Percentiles rank a stretch among this genome's conserved stretches.
These are phyloP conservation scores for Metschnikowia bowlesiae DNA, from an alignment of 805 yeast genomes.

Conservation along the genomic window DNA sequence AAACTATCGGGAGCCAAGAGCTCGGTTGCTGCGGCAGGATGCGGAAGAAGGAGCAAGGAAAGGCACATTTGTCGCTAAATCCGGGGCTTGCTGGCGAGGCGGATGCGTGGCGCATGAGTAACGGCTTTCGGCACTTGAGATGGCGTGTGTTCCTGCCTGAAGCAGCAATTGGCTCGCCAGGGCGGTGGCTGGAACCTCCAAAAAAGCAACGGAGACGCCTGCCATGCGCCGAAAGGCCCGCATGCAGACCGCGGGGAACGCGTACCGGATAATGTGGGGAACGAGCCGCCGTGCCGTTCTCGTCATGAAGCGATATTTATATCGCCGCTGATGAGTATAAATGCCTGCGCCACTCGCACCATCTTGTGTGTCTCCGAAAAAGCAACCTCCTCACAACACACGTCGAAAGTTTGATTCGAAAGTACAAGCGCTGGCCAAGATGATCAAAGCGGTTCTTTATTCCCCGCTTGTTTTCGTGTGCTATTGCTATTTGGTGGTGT, in stretches of 20 bases:
- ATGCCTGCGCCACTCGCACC: background rate
- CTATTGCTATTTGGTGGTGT: constrained; percentile 6
- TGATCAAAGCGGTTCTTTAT: background rate
- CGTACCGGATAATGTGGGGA: constrained; percentile 3
- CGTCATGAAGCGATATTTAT: background rate
- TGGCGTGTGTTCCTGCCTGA: background rate
- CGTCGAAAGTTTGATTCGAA: background rate
- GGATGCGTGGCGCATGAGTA: background rate
- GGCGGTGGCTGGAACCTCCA: background rate
- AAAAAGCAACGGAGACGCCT: background rate
- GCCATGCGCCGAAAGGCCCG: background rate
- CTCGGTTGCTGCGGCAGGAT: background rate
- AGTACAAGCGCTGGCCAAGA: background rate
- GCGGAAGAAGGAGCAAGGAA: background rate
- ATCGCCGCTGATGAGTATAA: background rate
- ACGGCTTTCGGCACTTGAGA: background rate
- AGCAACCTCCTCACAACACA: background rate
- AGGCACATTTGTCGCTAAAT: background rate
- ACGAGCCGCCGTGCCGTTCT: background rate
- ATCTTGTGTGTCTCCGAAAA: background rate
- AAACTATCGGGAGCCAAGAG: background rate
- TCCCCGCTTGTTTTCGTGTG: constrained; percentile 1
- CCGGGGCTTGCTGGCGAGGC: background rate
- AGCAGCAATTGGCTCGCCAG: background rate
- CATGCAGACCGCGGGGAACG: background rate